Base-by-base conservation (phyloP, 495 filamentous ascomycete species). In the Physcia stellaris region DNA sequence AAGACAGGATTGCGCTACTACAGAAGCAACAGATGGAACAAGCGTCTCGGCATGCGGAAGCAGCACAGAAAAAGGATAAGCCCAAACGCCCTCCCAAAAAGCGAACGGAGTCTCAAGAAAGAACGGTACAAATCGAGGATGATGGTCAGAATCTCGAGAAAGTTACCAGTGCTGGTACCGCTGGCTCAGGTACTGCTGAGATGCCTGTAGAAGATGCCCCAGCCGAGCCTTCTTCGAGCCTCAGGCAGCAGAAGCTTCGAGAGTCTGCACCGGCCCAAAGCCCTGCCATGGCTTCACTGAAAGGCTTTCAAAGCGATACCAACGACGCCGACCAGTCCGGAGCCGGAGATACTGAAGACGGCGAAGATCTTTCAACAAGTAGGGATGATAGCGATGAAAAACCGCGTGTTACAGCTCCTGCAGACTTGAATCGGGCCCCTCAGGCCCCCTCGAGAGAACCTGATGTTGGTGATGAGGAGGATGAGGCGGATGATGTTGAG, bases 1-100 rank as follows among this genome's bases (percentile, higher is more conserved):
- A 96, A 57, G 90, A 98, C 42, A 65, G 90, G 17, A 93, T 96
- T 58, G 90, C 90, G 12, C 62, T 93, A 32, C 64, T 98, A 9
- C 90, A 98, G 55, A 88, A 84, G 53, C 87, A 96, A 52, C 90
- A 96, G 53, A 62, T 82, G 55, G 88, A 94, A 51, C 82, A 86
- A 46, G 79, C 84, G 24, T 65, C 74, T 37, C 74, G 86, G 35
- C 79, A 85, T 59, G 82, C 82, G 12, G 84, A 88, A 24, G 75
- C 74, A 6, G 66, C 67, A 11, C 77, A 83, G 32, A 88, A 80
- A 62, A 88, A 94, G 57, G 84, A 92, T 55, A 94, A 94, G 63
- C 76, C 80, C 13, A 86, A 83, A 54, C 67, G 68, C 40, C 83
- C 85, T 18, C 63, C 75, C 4, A 92, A 86, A 67, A 88, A 85